These are phyloP conservation scores for Cryptosporidium viatorum DNA, from an alignment of 169 alveolate species.

Conservation along the genomic window DNA sequence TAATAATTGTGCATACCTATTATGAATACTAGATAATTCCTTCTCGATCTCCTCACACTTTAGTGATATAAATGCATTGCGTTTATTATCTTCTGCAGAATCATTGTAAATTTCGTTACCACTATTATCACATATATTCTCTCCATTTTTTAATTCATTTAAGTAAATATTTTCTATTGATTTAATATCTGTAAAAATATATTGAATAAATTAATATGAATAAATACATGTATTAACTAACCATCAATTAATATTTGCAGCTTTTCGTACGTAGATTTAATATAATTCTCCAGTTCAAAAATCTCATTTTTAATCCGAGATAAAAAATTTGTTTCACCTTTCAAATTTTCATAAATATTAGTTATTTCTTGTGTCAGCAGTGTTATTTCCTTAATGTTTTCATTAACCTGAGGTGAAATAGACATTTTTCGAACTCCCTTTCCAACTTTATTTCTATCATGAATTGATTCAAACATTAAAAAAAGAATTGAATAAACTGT, in stretches of 20 bases:
- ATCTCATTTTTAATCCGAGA: background rate
- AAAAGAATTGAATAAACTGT: background rate
- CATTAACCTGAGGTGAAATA: slow-evolving; percentile 30
- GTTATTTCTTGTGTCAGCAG: slow-evolving; percentile 48
- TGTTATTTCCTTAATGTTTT: slow-evolving; percentile 32
- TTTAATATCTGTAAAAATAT: slow-evolving; percentile 18
- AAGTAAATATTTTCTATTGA: slow-evolving; percentile 15
- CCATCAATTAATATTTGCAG: slow-evolving; percentile 10
- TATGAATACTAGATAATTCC: slow-evolving; percentile 46
- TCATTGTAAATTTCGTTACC: background rate
- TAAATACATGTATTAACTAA: background rate
- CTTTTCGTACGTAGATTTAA: slow-evolving; percentile 2
- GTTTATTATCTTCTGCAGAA: slow-evolving; percentile 5
- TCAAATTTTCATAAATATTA: slow-evolving; percentile 16
- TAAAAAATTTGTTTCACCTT: slow-evolving; percentile 2
- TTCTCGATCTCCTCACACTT: slow-evolving; percentile 64
- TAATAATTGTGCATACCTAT: slow-evolving; percentile 45
- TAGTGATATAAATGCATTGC: background rate
- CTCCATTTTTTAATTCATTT: slow-evolving; percentile 34
- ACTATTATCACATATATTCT: background rate
- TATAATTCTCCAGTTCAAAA: slow-evolving; percentile 22
- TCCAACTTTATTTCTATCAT: background rate
- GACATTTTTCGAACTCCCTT: slow-evolving; percentile 18
- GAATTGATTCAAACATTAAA: slow-evolving; percentile 10
- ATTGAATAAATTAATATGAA: background rate